Conservation (phyloP, 2,329 filamentous ascomycete species). For the Aspergillus amoenus region DNA sequence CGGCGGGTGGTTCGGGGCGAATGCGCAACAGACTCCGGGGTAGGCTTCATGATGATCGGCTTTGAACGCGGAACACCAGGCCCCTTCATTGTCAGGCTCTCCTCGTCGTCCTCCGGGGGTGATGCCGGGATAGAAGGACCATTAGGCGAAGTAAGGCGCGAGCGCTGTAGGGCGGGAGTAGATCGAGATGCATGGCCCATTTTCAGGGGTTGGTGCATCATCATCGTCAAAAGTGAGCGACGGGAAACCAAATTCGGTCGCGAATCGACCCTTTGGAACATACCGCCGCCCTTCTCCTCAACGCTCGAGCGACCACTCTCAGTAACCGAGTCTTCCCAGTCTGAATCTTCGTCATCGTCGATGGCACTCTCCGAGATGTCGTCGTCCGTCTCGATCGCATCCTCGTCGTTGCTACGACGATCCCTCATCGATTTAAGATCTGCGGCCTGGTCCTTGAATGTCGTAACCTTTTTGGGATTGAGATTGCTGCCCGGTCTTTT, state of each 20-base stretch:
- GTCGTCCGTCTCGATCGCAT: conserved; percentile 61
- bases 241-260: conserved; percentile 79
- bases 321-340: conserved; percentile 67
- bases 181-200: conserved; percentile 57
- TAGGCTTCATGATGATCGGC: conserved; percentile 73
- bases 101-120: conserved; percentile 57
- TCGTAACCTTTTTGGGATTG: conserved; percentile 64
- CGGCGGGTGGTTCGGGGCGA: conserved; percentile 89
- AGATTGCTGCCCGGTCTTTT: conserved; percentile 35
- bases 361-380: conserved; percentile 82
- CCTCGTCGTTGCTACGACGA: conserved; percentile 51
- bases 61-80: conserved; percentile 70
- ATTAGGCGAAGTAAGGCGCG: conserved; percentile 67
- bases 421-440: conserved; percentile 65
- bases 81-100: conserved; percentile 63
- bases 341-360: conserved; percentile 65
- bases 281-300: conserved; percentile 63
- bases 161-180: conserved; percentile 44
- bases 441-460: conserved; percentile 75
- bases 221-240: conserved; percentile 83
- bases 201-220: conserved; percentile 81
- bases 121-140: conserved; percentile 65
- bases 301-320: conserved; percentile 82
- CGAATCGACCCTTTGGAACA: conserved; percentile 91
- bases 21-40: conserved; percentile 70